Evolutionary conservation across 2,329 filamentous ascomycete genomes (phyloP).

Genomic region (Rutstroemia sp.): DNA sequence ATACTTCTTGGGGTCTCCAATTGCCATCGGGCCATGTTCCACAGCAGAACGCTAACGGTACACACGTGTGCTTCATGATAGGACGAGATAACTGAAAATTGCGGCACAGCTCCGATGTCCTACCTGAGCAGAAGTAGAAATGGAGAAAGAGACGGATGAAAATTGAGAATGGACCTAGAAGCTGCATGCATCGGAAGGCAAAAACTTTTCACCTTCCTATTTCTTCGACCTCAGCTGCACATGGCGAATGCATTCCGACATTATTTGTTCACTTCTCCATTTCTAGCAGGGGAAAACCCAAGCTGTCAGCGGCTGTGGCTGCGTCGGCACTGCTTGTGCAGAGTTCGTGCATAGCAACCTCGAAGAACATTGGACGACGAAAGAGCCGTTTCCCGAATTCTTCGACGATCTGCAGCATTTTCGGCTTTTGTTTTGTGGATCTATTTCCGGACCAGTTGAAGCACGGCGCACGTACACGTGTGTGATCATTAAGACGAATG

Average conservation of each 20-base stretch:
- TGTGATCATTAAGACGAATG: too few species aligned
- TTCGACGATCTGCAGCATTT: too few species aligned
- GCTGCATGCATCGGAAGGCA: neutral
- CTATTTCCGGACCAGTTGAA: too few species aligned
- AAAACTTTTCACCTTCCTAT: slow-evolving; percentile 7
- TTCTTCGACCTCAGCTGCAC: neutral
- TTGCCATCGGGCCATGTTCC: neutral
- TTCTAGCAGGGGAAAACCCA: neutral
- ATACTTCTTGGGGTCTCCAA: neutral
- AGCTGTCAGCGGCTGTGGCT: neutral
- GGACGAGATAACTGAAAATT: neutral
- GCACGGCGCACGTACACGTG: too few species aligned
- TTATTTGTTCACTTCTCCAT: neutral
- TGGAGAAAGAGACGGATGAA: neutral
- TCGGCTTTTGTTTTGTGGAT: too few species aligned
- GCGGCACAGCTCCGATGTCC: neutral
- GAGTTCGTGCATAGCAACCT: neutral
- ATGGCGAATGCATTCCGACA: neutral
- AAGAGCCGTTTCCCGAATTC: neutral
- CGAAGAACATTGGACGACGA: neutral
- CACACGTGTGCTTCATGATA: slow-evolving; percentile 6
- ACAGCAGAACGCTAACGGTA: neutral
- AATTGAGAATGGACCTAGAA: neutral
- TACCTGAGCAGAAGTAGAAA: neutral
- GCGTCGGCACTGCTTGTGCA: neutral